Base-by-base conservation (phyloP, 148 eudicot genomes). In the Gaultheria prostrata region DNA sequence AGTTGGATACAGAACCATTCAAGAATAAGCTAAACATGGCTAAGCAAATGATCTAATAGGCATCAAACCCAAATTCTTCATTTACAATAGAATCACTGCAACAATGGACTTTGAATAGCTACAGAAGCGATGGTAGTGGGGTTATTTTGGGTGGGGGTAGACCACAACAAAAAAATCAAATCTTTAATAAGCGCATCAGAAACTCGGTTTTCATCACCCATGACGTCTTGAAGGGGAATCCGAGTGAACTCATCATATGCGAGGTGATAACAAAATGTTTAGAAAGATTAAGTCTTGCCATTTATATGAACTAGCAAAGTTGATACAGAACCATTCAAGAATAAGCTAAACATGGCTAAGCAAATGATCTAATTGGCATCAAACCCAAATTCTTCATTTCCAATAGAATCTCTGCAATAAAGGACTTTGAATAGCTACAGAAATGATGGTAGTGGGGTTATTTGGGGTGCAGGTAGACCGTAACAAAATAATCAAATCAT, bases 201-300 rank as follows among this genome's bases (percentile, higher is more conserved):
- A 33, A 90, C 88, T 93, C 93, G 92, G 94, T 83, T 88, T 86
- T 87, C 91, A 91, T 92, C 94, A 91, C 85, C 91, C 92, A 89
- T 11, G 82, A 86, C 48, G 94, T 94, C 91, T 76, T 92, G 97
- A 94, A 92, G 97, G 97, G 93, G 95, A 92, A 92, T 94, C 95
- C 93, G 94, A 92, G 88, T 75, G n/a, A 82, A 84, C 84, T 94
- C 94, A 83, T 92, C 97, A 90, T 88, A 10, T 90, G 94, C 93
- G 50, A n/a, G 32, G n/a, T 39, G 49, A 35, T 39, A 39, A 72
- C 24, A 72, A 35, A 35, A 21, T 39, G 43, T 39, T 0, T 39
- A 39, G 43, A 39, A 39, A 39, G 43, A 39, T 39, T 39, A 39
- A 39, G 5, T 39, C 43, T 39, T 5, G 43, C 43, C 43, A 39